Conservation (phyloP, 78 protist genomes). For the Dictyostelium intermedium region DNA sequence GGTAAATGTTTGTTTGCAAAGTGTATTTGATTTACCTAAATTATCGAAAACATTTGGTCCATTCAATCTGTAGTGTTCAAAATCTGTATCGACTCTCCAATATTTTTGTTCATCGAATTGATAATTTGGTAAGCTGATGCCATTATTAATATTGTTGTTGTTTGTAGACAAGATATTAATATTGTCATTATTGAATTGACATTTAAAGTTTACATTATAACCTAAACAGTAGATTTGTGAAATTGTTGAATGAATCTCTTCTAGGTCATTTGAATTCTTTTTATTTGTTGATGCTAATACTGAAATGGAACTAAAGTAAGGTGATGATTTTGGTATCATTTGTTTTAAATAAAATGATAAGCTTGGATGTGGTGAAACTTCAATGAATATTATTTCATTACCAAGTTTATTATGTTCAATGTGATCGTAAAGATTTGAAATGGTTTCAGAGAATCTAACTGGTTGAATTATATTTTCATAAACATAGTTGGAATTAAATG, state of each 20-base stretch:
- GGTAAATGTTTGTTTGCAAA: too few species aligned
- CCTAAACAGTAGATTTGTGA: slow-evolving; percentile 15
- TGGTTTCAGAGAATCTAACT: background rate
- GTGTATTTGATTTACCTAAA: too few species aligned
- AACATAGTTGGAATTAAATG: background rate
- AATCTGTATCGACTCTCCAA: background rate
- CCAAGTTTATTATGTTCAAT: background rate
- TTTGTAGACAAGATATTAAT: background rate
- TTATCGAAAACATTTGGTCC: too few species aligned
- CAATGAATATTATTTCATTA: background rate
- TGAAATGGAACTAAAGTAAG: background rate
- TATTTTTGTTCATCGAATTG: background rate
- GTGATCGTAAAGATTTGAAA: background rate
- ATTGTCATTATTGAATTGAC: background rate
- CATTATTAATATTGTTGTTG: background rate
- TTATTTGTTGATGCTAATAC: background rate
- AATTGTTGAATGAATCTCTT: background rate
- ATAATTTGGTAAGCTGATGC: background rate
- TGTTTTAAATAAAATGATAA: background rate
- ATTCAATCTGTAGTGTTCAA: too few species aligned
- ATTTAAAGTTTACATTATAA: background rate
- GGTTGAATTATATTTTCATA: slow-evolving; percentile 23
- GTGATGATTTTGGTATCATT: background rate
- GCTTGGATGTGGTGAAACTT: slow-evolving; percentile 29
- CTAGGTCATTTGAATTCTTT: background rate